A percentile compares a stretch with the other conserved stretches of the same genome.
phyloP scores from a whole-genome alignment of 495 filamentous ascomycete genomes.

The Aspergillus nanangensis region DNA sequence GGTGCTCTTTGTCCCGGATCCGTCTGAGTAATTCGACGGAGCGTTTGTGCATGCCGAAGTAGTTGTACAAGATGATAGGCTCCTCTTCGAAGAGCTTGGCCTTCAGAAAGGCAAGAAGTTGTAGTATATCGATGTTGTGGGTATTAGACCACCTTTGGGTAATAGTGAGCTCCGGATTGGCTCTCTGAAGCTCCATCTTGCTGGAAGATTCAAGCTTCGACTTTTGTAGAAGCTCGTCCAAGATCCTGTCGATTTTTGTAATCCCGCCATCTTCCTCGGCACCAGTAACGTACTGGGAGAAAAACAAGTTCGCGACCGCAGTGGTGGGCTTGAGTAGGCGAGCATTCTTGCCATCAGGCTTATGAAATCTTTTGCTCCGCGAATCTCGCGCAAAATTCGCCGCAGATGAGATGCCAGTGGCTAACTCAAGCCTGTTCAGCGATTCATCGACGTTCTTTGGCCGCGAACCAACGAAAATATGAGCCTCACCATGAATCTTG shows the following conservation, averaged over 20 bases:
- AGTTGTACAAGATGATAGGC: constrained; percentile 24
- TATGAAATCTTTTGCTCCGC: constrained; percentile 14
- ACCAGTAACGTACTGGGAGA: constrained; percentile 14
- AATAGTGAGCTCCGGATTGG: constrained; percentile 15
- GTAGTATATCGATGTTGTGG: constrained; percentile 20
- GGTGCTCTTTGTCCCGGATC: constrained; percentile 22
- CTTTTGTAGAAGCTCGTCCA: constrained; percentile 22
- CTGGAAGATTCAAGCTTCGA: constrained; percentile 8
- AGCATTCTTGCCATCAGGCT: constrained; percentile 21
- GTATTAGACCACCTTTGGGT: constrained; percentile 19
- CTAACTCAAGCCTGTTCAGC: constrained; percentile 24
- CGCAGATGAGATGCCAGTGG: constrained; percentile 21
- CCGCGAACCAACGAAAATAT: constrained; percentile 25
- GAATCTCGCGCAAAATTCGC: constrained; percentile 23
- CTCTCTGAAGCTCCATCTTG: constrained; percentile 10
- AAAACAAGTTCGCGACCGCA: constrained; percentile 21
- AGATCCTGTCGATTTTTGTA: constrained; percentile 16
- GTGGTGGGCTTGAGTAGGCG: constrained; percentile 18
- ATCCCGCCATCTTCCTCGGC: constrained; percentile 13
- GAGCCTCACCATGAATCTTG: constrained; percentile 29
- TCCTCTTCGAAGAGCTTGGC: constrained; percentile 24
- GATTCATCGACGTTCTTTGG: constrained; percentile 23
- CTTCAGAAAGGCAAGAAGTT: constrained; percentile 24
- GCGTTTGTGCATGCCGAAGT: constrained; percentile 29
- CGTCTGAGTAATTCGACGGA: constrained; percentile 23